These are phyloP conservation scores for Lasiodiplodia sp. DNA, from an alignment of 2,329 filamentous ascomycete genomes.

Conservation along the genomic window DNA sequence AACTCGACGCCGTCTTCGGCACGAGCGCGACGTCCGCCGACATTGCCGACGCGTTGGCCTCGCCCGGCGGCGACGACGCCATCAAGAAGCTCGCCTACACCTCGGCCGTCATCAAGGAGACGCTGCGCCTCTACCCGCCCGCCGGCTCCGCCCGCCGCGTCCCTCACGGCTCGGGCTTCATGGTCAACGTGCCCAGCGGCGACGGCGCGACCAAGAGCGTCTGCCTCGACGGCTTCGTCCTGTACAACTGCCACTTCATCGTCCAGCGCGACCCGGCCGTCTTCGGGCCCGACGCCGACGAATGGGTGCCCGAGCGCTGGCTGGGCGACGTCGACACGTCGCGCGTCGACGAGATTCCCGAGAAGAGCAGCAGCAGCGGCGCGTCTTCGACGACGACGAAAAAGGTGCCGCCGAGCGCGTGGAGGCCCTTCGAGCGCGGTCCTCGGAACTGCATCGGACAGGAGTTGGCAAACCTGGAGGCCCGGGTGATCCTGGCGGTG, in stretches of 20 bases:
- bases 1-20: slow-evolving; percentile 45
- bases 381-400: slow-evolving; percentile 29
- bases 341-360: slow-evolving; percentile 36
- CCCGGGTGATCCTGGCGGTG: slow-evolving; percentile 40
- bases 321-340: slow-evolving; percentile 16
- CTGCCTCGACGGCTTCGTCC: slow-evolving; percentile 20
- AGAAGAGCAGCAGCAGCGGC: slow-evolving; percentile 35
- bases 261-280: slow-evolving; percentile 38
- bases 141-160: slow-evolving; percentile 31
- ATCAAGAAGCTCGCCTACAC: slow-evolving; percentile 43
- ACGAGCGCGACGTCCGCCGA: background rate
- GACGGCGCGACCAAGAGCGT: background rate
- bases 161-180: background rate
- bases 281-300: slow-evolving; percentile 37
- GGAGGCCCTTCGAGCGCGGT: slow-evolving; percentile 50
- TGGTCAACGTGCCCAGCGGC: slow-evolving; percentile 1
- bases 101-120: slow-evolving; percentile 46
- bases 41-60: background rate
- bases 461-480: slow-evolving; percentile 46
- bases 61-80: slow-evolving; percentile 25
- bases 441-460: slow-evolving; percentile 49
- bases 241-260: slow-evolving; percentile 25
- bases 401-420: slow-evolving; percentile 36
- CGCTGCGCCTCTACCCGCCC: slow-evolving; percentile 42
- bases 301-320: slow-evolving; percentile 26